A percentile compares a stretch with the other conserved stretches of the same genome.
Evolutionary conservation across 164 flowering plant species (phyloP).

Genomic region (Stephania cephalantha): DNA sequence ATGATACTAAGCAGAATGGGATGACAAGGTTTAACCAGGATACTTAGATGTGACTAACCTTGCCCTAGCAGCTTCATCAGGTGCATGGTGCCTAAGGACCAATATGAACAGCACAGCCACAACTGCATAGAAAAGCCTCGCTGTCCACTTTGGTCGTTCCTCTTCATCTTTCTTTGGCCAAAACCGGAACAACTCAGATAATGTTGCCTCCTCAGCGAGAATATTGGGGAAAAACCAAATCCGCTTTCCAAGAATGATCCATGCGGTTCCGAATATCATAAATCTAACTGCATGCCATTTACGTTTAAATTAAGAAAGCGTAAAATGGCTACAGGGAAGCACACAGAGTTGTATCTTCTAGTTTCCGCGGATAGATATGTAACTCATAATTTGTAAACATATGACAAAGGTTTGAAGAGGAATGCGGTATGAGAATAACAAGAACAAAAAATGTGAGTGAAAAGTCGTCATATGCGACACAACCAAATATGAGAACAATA

Average conservation of each 20-base stretch:
- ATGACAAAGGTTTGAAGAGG: neutral
- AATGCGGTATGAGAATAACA: neutral
- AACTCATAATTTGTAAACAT: neutral
- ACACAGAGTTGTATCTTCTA: neutral
- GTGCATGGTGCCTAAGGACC: conserved; percentile 87
- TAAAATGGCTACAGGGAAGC: neutral
- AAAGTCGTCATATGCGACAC: neutral
- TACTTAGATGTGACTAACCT: conserved; percentile 45
- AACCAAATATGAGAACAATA: neutral
- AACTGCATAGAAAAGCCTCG: conserved; percentile 67
- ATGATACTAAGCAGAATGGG: neutral
- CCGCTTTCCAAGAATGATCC: conserved; percentile 80
- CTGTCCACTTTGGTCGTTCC: conserved; percentile 91
- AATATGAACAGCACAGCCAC: conserved; percentile 58
- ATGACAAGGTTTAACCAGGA: neutral
- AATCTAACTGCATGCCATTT: conserved; percentile 57
- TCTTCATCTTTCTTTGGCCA: conserved; percentile 97
- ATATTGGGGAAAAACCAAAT: conserved; percentile 97
- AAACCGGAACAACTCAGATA: conserved; percentile 81
- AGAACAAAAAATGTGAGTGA: neutral
- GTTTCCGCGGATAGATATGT: neutral
- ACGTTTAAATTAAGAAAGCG: neutral
- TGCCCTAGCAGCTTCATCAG: conserved; percentile 98
- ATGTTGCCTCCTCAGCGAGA: conserved; percentile 96
- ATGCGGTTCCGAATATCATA: conserved; percentile 60